A percentile compares a stretch with the other conserved stretches of the same genome.
Evolutionary conservation across 352 stramenopile species (phyloP).

Genomic region (Phytophthora sp.): DNA sequence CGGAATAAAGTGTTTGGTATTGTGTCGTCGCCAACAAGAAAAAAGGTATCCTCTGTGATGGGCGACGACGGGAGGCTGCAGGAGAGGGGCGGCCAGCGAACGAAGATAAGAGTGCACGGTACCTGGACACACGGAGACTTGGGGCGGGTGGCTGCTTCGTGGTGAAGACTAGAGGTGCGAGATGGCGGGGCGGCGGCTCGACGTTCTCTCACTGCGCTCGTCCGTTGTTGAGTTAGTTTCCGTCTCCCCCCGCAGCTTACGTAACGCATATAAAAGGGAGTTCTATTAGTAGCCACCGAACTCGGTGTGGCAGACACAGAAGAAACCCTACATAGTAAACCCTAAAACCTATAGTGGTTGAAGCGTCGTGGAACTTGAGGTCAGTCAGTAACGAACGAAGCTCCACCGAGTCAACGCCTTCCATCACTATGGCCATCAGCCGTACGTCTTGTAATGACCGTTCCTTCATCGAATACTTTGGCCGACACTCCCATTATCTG

Average conservation of each 20-base stretch:
- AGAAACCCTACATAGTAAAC: background rate
- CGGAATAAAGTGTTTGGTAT: constrained; percentile 8
- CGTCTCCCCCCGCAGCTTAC: constrained; percentile 28
- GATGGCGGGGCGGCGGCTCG: constrained; percentile 28
- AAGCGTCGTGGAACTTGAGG: constrained; percentile 20
- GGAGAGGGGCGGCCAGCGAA: background rate
- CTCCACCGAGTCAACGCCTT: background rate
- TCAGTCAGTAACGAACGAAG: constrained; percentile 13
- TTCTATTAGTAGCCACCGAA: constrained; percentile 27
- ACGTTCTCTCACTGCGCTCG: constrained; percentile 37
- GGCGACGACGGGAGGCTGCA: background rate
- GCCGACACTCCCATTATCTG: background rate
- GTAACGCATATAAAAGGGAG: constrained; percentile 41
- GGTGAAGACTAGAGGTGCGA: constrained; percentile 21
- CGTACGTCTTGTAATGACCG: constrained; percentile 17
- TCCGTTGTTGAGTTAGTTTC: constrained; percentile 46
- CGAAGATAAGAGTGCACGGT: background rate
- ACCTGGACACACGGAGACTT: constrained; percentile 27
- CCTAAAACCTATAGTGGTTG: constrained; percentile 15
- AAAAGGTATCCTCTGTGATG: constrained; percentile 21
- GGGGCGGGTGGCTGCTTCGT: constrained; percentile 22
- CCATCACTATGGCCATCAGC: constrained; percentile 22
- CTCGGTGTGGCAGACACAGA: constrained; percentile 12
- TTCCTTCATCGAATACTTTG: background rate
- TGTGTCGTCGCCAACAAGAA: constrained; percentile 6